Base-by-base conservation (phyloP, 805 yeast genomes). In the Maudiozyma saulgeensis region DNA sequence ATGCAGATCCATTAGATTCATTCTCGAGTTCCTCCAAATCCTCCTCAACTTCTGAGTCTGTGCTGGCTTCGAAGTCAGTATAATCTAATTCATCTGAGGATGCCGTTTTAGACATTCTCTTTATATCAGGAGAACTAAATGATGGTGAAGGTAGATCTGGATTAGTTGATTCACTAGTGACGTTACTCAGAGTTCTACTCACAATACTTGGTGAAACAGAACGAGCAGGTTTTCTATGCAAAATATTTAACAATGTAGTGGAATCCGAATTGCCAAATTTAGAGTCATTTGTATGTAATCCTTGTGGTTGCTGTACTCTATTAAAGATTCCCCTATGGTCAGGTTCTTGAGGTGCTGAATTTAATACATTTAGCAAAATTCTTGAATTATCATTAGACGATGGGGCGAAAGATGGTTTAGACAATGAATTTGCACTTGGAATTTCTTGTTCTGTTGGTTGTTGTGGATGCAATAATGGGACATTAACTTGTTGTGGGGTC, bases 381-480 rank as follows among this genome's bases (percentile, higher is more conserved):
- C 53, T 52, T 3, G 57, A 50, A 54, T 60, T 44, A 39, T 16
- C 18, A 25, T 35, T 38, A 11, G 32, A 21, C 15, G 59, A 54
- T 5, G 63, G 52, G n/a, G 62, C 63, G 45, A 69, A 57, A 8
- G 68, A 62, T 40, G 71, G 70, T 48, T 62, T 63, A 8, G 72
- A 63, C 12, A 76, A 66, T 44, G 71, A 67, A 28, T 66, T 66
- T 12, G 72, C 64, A 28, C 71, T 63, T 34, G 76, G 76, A 12
- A 73, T 70, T 28, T 57, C 54, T 13, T 41, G 26, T 45, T 49
- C 47, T 3, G 47, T 35, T 12, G 45, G 41, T 28, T 35, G 58
- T 49, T 43, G 55, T 45, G 15, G 56, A 43, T 21, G 52, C 46
- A 44, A 19, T 38, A 50, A 28, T 46, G 56, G 44, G 6, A 19